phyloP scores from a whole-genome alignment of 345 rosid genomes.

The Carallia pectinifolia region DNA sequence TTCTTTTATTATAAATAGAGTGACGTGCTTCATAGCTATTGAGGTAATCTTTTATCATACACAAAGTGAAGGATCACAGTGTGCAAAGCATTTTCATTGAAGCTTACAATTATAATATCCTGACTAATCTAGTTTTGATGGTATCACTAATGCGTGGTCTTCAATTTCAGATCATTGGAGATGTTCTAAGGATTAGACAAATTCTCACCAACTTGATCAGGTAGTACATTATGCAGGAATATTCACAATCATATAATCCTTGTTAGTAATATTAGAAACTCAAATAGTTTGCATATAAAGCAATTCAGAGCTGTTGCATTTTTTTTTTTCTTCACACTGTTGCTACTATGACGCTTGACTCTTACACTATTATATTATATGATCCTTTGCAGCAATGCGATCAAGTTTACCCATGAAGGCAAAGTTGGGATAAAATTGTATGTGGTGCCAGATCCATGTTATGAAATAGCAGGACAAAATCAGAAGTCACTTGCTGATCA shows the following conservation, averaged over 20 bases:
- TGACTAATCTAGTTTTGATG: neutral
- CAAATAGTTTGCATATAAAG: neutral
- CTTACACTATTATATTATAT: neutral
- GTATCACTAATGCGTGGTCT: neutral
- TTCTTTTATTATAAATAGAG: no score
- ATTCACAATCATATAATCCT: no score
- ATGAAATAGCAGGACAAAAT: slow-evolving; percentile 39
- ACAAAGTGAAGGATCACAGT: no score
- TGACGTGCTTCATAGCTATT: neutral
- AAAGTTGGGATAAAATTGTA: slow-evolving; percentile 77
- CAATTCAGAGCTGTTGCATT: neutral
- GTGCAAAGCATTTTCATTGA: no score
- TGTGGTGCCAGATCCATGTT: slow-evolving; percentile 64
- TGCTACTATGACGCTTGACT: neutral
- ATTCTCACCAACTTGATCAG: slow-evolving; percentile 94
- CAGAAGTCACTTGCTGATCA: slow-evolving; percentile 29
- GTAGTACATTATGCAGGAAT: slow-evolving; percentile 30
- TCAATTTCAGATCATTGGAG: slow-evolving; percentile 73
- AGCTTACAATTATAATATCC: no score
- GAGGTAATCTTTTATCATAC: neutral
- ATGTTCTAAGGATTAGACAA: slow-evolving; percentile 92
- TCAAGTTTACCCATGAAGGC: slow-evolving; percentile 95
- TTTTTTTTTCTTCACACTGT: neutral
- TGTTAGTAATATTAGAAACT: no score
- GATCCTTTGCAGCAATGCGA: slow-evolving; percentile 64